These are phyloP conservation scores for Plasmodium falciparum DNA, from an alignment of 169 alveolate species.

Conservation along the genomic window DNA sequence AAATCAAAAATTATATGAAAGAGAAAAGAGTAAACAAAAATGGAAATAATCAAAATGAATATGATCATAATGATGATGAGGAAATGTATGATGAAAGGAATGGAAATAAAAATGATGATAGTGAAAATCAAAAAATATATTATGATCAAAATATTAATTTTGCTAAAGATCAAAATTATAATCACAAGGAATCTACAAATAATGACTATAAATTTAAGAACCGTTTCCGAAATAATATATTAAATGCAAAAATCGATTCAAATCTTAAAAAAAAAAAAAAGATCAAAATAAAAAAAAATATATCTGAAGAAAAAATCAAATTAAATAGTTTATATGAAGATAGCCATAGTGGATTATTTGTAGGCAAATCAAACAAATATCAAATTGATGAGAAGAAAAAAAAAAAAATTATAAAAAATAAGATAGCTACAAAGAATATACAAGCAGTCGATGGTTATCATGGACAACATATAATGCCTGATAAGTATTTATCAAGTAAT, in stretches of 20 bases:
- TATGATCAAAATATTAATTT: background rate
- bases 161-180: background rate
- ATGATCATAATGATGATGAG: too few species aligned
- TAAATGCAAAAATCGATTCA: slow-evolving; percentile 19
- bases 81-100: too few species aligned
- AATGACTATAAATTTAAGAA: background rate
- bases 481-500: slow-evolving; percentile 4
- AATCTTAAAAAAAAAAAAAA: slow-evolving; percentile 13
- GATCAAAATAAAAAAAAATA: slow-evolving; percentile 3
- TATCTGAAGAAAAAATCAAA: slow-evolving; percentile 22
- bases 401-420: slow-evolving; percentile 7
- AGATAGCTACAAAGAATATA: slow-evolving; percentile 8
- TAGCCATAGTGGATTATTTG: background rate
- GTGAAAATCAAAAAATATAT: too few species aligned
- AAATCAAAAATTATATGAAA: background rate
- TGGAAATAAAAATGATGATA: too few species aligned
- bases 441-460: background rate
- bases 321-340: slow-evolving; percentile 14
- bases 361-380: slow-evolving; percentile 7
- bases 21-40: background rate
- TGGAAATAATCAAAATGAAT: background rate
- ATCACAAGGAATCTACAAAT: background rate
- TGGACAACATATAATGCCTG: background rate
- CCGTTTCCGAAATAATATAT: slow-evolving; percentile 19
- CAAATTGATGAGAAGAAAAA: slow-evolving; percentile 5